Evolutionary conservation across 2,329 filamentous ascomycete species (phyloP).

Genomic region (Cytospora chrysosperma): DNA sequence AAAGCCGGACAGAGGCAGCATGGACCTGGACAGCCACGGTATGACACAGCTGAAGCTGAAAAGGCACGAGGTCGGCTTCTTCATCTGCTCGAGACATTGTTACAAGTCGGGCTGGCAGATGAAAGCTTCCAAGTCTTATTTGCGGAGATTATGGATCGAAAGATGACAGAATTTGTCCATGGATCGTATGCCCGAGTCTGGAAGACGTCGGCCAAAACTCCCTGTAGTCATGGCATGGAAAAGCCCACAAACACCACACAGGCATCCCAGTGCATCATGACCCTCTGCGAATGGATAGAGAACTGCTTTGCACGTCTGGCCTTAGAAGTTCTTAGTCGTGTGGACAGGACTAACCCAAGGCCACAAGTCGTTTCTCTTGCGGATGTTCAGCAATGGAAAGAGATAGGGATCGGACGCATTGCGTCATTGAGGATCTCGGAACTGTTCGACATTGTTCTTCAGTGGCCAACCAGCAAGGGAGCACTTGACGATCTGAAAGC

Average conservation of each 20-base stretch:
- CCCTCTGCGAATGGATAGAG: conserved; percentile 66
- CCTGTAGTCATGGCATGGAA: conserved; percentile 11
- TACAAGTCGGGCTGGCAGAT: conserved; percentile 66
- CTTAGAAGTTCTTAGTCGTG: conserved; percentile 56
- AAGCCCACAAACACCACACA: conserved; percentile 33
- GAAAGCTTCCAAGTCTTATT: conserved; percentile 69
- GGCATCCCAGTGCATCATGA: conserved; percentile 55
- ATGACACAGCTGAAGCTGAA: conserved; percentile 28
- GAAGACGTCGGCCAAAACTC: conserved; percentile 34
- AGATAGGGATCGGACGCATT: conserved; percentile 66
- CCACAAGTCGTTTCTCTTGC: conserved; percentile 45
- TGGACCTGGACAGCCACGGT: neutral
- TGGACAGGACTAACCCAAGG: conserved; percentile 37
- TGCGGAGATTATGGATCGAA: conserved; percentile 66
- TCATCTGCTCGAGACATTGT: conserved; percentile 57
- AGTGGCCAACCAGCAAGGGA: conserved; percentile 70
- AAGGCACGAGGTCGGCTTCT: conserved; percentile 52
- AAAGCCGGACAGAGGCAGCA: conserved; percentile 1
- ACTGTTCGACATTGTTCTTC: conserved; percentile 75
- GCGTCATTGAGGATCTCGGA: conserved; percentile 68
- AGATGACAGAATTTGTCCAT: conserved; percentile 63
- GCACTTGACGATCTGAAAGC: conserved; percentile 73
- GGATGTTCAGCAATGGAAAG: conserved; percentile 68
- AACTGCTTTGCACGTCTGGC: conserved; percentile 64
- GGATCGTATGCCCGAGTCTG: conserved; percentile 65